A percentile compares a stretch with the other conserved stretches of the same genome.
Evolutionary conservation across 192 early-diverging fungal genomes (phyloP).

Genomic region (Rhizophagus sp.): DNA sequence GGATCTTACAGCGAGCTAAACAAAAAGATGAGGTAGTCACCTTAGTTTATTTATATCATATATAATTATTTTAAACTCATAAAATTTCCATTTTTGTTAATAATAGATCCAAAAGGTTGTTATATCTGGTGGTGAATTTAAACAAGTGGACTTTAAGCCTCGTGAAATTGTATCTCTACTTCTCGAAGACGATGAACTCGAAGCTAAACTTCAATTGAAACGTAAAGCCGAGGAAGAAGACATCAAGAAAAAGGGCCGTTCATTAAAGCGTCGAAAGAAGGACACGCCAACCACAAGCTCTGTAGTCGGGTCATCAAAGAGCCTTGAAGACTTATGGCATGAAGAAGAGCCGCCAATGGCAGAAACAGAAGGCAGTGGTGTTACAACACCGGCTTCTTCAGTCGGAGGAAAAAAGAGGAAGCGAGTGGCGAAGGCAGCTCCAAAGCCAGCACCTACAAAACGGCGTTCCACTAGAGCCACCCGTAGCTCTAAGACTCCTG

Average conservation of each 20-base stretch:
- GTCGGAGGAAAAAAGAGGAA: conserved; percentile 15
- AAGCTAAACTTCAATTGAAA: conserved; percentile 56
- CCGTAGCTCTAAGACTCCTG: background rate
- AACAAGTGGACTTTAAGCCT: conserved; percentile 83
- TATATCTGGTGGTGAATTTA: conserved; percentile 87
- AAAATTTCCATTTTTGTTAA: background rate
- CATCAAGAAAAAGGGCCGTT: conserved; percentile 34
- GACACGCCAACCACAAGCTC: conserved; percentile 11
- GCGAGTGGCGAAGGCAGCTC: background rate
- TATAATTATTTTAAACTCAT: background rate
- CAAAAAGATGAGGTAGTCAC: conserved; percentile 79
- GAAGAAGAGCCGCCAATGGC: conserved; percentile 6
- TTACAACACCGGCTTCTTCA: conserved; percentile 9
- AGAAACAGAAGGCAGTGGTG: conserved; percentile 19
- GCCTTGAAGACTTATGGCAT: conserved; percentile 15
- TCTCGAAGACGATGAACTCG: conserved; percentile 74
- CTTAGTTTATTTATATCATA: background rate
- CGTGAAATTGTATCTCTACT: conserved; percentile 86
- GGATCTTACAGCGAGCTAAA: conserved; percentile 75
- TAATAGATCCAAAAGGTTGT: conserved; percentile 83
- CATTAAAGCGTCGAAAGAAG: conserved; percentile 29
- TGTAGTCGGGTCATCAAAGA: background rate
- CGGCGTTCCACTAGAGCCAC: background rate
- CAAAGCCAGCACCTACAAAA: background rate
- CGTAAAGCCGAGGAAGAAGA: conserved; percentile 55